These are phyloP conservation scores for Euphrasia arctica DNA, from an alignment of 305 asterid species.

Conservation along the genomic window DNA sequence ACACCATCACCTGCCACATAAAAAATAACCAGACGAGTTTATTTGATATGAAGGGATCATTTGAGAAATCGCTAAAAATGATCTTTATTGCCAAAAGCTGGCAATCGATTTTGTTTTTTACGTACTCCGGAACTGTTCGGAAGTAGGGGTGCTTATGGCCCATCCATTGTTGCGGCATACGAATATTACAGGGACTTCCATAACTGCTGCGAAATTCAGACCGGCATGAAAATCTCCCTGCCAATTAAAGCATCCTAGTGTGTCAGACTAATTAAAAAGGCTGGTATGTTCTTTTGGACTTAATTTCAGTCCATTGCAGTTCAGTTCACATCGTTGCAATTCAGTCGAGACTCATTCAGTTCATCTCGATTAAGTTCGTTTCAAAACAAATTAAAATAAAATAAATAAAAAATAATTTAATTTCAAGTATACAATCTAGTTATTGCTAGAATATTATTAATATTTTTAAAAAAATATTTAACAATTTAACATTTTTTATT, in stretches of 20 bases:
- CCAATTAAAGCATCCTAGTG: slow-evolving; percentile 13
- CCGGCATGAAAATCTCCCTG: slow-evolving; percentile 98
- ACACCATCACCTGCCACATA: slow-evolving; percentile 76
- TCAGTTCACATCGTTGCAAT: too few relatives aligned
- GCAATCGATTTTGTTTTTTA: not conserved
- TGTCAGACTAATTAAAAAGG: not conserved
- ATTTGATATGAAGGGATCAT: too few relatives aligned
- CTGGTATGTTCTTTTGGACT: too few relatives aligned
- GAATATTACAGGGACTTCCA: slow-evolving; percentile 76
- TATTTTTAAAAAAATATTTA: too few relatives aligned
- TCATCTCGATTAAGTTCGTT: too few relatives aligned
- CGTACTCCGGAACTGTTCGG: slow-evolving; percentile 79
- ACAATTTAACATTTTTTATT: too few relatives aligned
- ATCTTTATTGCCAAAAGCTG: not conserved
- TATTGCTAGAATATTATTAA: too few relatives aligned
- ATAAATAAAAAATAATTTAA: too few relatives aligned
- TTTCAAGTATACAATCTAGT: too few relatives aligned
- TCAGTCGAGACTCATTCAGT: too few relatives aligned
- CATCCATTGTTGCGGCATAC: slow-evolving; percentile 94
- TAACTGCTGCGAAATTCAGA: slow-evolving; percentile 80
- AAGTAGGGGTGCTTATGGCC: slow-evolving; percentile 88
- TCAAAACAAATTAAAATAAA: too few relatives aligned
- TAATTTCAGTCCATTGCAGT: too few relatives aligned
- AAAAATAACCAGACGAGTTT: not conserved
- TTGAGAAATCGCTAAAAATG: not conserved